phyloP scores from a whole-genome alignment of 2,329 filamentous ascomycete species.

The Penicillium decumbens region DNA sequence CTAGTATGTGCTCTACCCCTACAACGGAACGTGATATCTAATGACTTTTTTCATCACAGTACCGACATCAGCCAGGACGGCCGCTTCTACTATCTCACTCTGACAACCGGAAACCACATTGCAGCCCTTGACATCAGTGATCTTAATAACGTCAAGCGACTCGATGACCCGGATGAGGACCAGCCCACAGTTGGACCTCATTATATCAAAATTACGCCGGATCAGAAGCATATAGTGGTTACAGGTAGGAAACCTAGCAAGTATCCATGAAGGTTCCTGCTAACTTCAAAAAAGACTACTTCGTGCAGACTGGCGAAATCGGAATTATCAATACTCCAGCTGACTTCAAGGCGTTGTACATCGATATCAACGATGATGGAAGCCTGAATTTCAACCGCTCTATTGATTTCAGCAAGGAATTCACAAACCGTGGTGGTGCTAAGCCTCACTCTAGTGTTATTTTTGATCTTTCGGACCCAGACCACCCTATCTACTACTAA shows the following conservation, averaged over 20 bases:
- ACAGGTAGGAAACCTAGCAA: not conserved
- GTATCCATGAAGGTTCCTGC: not conserved
- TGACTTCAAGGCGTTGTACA: constrained; percentile 60
- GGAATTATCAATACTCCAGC: constrained; percentile 58
- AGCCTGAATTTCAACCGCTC: constrained; percentile 56
- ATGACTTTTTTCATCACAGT: constrained; percentile 23
- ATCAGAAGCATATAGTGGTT: constrained; percentile 60
- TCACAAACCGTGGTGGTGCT: constrained; percentile 53
- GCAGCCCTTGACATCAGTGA: constrained; percentile 59
- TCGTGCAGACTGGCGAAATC: constrained; percentile 59
- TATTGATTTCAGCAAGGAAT: constrained; percentile 55
- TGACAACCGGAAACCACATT: constrained; percentile 59
- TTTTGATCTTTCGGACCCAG: constrained; percentile 54
- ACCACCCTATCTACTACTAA: constrained; percentile 42
- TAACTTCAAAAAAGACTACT: constrained; percentile 53
- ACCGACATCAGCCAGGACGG: constrained; percentile 57
- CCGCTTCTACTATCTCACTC: constrained; percentile 55
- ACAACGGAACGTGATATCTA: not conserved
- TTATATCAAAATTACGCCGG: constrained; percentile 61
- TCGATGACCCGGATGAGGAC: constrained; percentile 56
- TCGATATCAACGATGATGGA: constrained; percentile 55
- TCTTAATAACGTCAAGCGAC: constrained; percentile 56
- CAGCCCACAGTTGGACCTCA: constrained; percentile 60
- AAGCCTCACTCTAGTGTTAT: constrained; percentile 55
- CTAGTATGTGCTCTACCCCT: constrained; percentile 39